Evolutionary conservation across 768 basidiomycete species (phyloP).

Genomic region (Podaxis pistillaris): DNA sequence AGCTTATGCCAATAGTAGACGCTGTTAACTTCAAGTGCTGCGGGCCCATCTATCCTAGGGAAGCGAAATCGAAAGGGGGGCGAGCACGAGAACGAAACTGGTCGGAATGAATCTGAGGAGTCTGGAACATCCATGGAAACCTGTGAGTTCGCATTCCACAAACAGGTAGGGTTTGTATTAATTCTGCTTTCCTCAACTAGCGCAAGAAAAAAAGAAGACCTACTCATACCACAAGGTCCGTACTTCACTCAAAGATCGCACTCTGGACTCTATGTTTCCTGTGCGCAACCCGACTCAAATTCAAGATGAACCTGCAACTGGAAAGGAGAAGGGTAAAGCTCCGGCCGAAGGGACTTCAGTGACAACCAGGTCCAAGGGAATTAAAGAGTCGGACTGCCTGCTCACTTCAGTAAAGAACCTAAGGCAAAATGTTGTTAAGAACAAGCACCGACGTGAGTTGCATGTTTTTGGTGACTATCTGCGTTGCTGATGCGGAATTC

Average conservation of each 20-base stretch:
- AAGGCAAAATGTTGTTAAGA: constrained; percentile 55
- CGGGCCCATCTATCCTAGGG: constrained; percentile 28
- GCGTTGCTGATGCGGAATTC: background rate
- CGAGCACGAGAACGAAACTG: constrained; percentile 22
- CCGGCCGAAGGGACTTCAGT: constrained; percentile 20
- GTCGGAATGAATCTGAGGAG: constrained; percentile 24
- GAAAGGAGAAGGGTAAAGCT: constrained; percentile 17
- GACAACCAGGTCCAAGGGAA: constrained; percentile 40
- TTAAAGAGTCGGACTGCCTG: constrained; percentile 74
- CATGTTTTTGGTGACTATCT: background rate
- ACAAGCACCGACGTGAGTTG: constrained; percentile 66
- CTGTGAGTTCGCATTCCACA: background rate
- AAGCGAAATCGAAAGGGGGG: constrained; percentile 41
- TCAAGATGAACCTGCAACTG: constrained; percentile 7
- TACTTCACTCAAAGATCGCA: constrained; percentile 83
- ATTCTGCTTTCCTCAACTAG: constrained; percentile 11
- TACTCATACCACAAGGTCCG: constrained; percentile 90
- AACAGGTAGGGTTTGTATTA: background rate
- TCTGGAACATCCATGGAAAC: background rate
- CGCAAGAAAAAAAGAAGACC: constrained; percentile 43
- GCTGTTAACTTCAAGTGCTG: constrained; percentile 52
- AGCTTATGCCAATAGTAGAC: constrained; percentile 40
- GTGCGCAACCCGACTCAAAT: constrained; percentile 51
- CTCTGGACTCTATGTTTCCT: constrained; percentile 94
- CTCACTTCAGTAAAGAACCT: constrained; percentile 74